Evolutionary conservation across 1,139 yeast genomes (phyloP).

Genomic region (Zygosaccharomyces sapae): DNA sequence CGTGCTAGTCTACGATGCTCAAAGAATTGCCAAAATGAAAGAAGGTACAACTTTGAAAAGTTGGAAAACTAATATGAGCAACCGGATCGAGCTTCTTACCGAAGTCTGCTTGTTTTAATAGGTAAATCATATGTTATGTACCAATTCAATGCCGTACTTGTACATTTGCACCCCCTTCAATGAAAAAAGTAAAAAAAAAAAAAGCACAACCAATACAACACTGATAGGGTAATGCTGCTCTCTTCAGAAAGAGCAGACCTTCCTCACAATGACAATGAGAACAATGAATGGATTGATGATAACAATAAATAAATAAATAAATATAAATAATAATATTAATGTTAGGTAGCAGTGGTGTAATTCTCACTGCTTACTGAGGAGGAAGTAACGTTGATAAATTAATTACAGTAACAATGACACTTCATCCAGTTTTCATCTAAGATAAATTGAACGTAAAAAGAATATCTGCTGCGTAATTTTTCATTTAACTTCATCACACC

Average conservation of each 20-base stretch:
- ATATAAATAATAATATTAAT: slow-evolving; percentile 9
- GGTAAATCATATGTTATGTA: neutral
- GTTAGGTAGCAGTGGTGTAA: neutral
- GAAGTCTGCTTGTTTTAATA: neutral
- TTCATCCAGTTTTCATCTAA: neutral
- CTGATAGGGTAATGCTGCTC: too few relatives aligned
- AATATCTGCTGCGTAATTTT: neutral
- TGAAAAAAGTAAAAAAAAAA: too few relatives aligned
- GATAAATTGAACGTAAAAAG: neutral
- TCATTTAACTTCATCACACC: neutral
- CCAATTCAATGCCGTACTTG: neutral
- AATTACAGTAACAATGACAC: slow-evolving; percentile 14
- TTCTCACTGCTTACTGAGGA: neutral
- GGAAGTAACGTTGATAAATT: slow-evolving; percentile 12
- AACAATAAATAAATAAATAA: slow-evolving; percentile 14
- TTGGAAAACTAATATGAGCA: neutral
- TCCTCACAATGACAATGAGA: neutral
- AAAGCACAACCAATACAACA: too few relatives aligned
- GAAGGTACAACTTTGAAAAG: neutral
- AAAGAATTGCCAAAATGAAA: neutral
- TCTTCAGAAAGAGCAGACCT: neutral
- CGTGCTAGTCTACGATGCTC: too few relatives aligned
- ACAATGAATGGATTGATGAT: slow-evolving; percentile 6
- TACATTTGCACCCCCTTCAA: neutral
- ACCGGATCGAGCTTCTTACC: neutral